Evolutionary conservation across 306 rosid species (phyloP).

Genomic region (Datisca glomerata): DNA sequence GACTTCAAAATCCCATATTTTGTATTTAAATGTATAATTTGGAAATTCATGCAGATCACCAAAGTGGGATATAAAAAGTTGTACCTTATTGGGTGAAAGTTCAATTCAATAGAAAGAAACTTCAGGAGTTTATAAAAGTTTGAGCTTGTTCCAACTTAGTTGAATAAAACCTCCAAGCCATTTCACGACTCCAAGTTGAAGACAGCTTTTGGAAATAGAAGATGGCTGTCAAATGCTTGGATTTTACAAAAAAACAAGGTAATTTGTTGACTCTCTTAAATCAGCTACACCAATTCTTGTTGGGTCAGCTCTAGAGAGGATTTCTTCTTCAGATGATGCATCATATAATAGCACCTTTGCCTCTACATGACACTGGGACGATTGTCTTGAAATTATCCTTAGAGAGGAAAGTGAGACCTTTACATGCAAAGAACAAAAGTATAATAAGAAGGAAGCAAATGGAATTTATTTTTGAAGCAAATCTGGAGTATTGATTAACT

Average conservation of each 20-base stretch:
- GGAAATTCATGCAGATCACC: too few relatives aligned
- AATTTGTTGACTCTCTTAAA: slow-evolving; percentile 80
- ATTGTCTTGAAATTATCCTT: slow-evolving; percentile 76
- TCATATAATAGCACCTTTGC: slow-evolving; percentile 78
- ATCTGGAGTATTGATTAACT: background rate
- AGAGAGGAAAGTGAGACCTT: slow-evolving; percentile 98
- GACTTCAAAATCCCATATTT: too few relatives aligned
- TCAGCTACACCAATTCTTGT: slow-evolving; percentile 90
- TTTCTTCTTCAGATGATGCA: slow-evolving; percentile 82
- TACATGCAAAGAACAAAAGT: slow-evolving; percentile 37
- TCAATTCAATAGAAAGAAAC: too few relatives aligned
- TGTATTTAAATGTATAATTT: too few relatives aligned
- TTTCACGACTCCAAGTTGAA: background rate
- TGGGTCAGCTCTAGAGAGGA: slow-evolving; percentile 92
- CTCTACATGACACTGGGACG: slow-evolving; percentile 80
- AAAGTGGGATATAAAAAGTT: too few relatives aligned
- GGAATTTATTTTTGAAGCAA: background rate
- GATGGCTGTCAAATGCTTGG: background rate
- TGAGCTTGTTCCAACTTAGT: too few relatives aligned
- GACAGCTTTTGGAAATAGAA: background rate
- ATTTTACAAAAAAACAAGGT: slow-evolving; percentile 20
- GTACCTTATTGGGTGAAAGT: too few relatives aligned
- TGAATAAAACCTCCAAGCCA: too few relatives aligned
- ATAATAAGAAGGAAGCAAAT: slow-evolving; percentile 12
- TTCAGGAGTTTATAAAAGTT: too few relatives aligned